Conservation (phyloP, 768 basidiomycete species). For the Phylloporus scabripes region DNA sequence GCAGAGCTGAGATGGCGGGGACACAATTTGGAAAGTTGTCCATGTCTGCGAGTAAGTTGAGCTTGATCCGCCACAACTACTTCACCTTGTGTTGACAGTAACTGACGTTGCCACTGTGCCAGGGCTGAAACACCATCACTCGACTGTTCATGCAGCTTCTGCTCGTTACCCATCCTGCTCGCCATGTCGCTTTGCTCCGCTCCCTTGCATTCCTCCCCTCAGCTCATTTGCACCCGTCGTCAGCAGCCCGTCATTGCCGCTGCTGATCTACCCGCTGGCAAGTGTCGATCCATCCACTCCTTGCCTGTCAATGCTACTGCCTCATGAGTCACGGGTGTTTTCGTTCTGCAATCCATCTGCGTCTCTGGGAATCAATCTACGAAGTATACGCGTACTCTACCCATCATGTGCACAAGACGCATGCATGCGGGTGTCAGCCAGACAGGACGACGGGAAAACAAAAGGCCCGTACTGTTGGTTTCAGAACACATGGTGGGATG, state of each 20-base stretch:
- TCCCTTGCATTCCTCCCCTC: too few species aligned
- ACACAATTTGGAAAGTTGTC: too few species aligned
- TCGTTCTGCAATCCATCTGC: neutral
- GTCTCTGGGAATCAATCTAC: neutral
- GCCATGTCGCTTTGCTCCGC: too few species aligned
- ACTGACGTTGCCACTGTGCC: too few species aligned
- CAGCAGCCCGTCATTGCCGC: too few species aligned
- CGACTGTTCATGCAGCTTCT: neutral
- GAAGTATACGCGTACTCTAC: neutral
- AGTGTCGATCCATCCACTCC: neutral
- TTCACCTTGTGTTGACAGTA: too few species aligned
- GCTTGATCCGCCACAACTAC: too few species aligned
- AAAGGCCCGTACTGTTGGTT: neutral
- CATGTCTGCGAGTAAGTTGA: too few species aligned
- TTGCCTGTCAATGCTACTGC: neutral
- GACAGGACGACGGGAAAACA: neutral
- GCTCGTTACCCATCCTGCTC: neutral
- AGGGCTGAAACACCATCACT: too few species aligned
- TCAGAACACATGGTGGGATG: neutral
- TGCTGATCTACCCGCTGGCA: neutral
- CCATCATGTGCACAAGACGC: neutral
- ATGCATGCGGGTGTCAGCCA: neutral
- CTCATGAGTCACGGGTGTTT: too few species aligned
- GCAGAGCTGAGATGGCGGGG: too few species aligned
- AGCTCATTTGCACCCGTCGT: too few species aligned